Percentiles rank a stretch among this genome's conserved stretches.
phyloP scores from a whole-genome alignment of 495 filamentous ascomycete genomes.

The Aspergillus coremiiformis region DNA sequence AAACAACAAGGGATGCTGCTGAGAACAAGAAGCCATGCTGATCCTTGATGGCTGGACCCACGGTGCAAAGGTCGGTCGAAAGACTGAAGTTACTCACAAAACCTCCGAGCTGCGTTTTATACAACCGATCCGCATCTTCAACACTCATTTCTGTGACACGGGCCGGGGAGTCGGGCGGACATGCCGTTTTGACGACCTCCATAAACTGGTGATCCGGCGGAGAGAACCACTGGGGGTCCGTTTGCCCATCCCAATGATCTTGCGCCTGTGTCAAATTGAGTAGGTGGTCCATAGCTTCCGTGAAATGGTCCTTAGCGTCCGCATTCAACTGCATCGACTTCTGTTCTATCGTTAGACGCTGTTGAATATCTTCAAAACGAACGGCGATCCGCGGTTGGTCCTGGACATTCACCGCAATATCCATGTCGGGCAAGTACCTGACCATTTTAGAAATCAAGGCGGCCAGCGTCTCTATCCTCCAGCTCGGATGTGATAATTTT shows the following conservation, averaged over 20 bases:
- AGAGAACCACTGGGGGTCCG: background rate
- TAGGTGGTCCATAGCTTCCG: background rate
- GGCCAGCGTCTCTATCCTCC: too few relatives aligned
- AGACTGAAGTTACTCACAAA: background rate
- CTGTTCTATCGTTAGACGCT: background rate
- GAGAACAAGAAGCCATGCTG: background rate
- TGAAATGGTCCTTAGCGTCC: too few relatives aligned
- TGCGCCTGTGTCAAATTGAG: background rate
- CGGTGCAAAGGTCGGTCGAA: background rate
- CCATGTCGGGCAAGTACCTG: slow-evolving; percentile 58
- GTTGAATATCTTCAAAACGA: slow-evolving; percentile 13
- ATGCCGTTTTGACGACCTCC: background rate
- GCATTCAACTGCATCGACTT: too few relatives aligned
- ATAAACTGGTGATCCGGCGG: background rate
- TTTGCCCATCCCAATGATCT: background rate
- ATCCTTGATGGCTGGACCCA: background rate
- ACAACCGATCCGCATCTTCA: background rate
- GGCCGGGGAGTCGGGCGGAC: background rate
- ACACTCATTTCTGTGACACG: background rate
- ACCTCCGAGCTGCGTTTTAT: background rate
- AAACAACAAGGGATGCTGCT: background rate
- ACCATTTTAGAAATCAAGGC: background rate
- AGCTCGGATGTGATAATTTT: too few relatives aligned
- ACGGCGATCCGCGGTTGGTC: slow-evolving; percentile 31
- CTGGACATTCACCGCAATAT: slow-evolving; percentile 60